These are phyloP conservation scores for Acacia concinna DNA, from an alignment of 331 rosid genomes.

Conservation along the genomic window DNA sequence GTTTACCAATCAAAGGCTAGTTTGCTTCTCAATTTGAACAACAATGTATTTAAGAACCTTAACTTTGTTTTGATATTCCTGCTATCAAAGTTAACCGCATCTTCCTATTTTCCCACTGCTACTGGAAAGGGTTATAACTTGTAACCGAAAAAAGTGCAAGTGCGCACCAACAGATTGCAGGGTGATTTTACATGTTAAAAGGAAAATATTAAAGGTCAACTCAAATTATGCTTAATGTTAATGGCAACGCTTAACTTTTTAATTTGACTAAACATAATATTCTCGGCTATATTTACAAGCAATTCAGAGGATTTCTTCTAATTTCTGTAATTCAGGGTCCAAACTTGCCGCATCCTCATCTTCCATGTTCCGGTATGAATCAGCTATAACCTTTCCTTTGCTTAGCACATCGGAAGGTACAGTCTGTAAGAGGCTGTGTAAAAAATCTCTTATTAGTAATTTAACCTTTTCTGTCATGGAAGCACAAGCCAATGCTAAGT, in stretches of 20 bases:
- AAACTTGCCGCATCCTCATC: constrained; percentile 43
- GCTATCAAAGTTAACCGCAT: too few relatives aligned
- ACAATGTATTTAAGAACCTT: background rate
- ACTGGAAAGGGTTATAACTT: background rate
- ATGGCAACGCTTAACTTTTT: background rate
- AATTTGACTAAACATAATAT: background rate
- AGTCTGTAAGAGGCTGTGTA: constrained; percentile 88
- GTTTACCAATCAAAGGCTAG: background rate
- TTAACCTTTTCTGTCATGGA: constrained; percentile 5
- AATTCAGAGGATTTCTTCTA: constrained; percentile 68
- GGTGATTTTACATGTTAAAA: background rate
- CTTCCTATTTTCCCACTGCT: background rate
- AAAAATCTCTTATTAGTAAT: constrained; percentile 35
- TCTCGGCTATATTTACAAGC: background rate
- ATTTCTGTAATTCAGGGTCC: constrained; percentile 67
- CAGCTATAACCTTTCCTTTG: constrained; percentile 74
- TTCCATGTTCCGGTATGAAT: constrained; percentile 60
- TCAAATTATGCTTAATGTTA: background rate
- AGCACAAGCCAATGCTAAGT: background rate
- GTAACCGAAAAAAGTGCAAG: background rate
- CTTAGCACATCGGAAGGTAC: constrained; percentile 79
- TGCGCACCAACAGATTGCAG: background rate
- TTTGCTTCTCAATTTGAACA: too few relatives aligned
- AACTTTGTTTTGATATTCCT: background rate
- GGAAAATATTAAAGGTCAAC: background rate